phyloP scores from a whole-genome alignment of 495 filamentous ascomycete species.

The Evansstolkia leycettana region DNA sequence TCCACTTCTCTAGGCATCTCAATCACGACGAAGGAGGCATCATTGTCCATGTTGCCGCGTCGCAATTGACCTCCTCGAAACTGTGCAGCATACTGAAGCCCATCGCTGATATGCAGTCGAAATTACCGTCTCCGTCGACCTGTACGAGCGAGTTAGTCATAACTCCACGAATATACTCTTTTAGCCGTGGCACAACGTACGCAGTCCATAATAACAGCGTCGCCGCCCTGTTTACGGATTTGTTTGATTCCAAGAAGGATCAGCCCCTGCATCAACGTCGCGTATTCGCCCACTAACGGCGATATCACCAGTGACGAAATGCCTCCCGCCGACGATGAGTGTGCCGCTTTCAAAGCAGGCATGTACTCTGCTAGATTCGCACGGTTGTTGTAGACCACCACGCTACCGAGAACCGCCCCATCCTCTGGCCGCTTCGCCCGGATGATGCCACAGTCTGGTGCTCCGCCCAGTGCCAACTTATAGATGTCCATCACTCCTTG shows the following conservation, averaged over 20 bases:
- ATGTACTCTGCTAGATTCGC: slow-evolving; percentile 57
- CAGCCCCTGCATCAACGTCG: slow-evolving; percentile 65
- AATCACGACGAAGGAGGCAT: slow-evolving; percentile 23
- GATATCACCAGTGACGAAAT: slow-evolving; percentile 74
- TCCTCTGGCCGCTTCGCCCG: slow-evolving; percentile 61
- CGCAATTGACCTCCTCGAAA: slow-evolving; percentile 72
- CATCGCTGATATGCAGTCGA: slow-evolving; percentile 60
- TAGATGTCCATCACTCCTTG: slow-evolving; percentile 80
- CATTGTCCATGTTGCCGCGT: slow-evolving; percentile 56
- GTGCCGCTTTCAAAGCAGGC: slow-evolving; percentile 44
- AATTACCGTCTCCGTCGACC: slow-evolving; percentile 60
- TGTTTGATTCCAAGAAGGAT: slow-evolving; percentile 72
- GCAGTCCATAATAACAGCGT: slow-evolving; percentile 62
- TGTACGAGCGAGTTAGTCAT: slow-evolving; percentile 9
- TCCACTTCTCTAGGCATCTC: neutral
- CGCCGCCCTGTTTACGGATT: slow-evolving; percentile 62
- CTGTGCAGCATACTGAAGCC: slow-evolving; percentile 64
- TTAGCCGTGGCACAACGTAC: slow-evolving; percentile 31
- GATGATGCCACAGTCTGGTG: slow-evolving; percentile 66
- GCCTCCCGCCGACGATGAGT: slow-evolving; percentile 46
- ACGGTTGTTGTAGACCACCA: slow-evolving; percentile 65
- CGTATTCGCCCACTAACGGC: slow-evolving; percentile 53
- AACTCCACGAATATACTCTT: too few relatives aligned
- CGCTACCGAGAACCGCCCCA: slow-evolving; percentile 61
- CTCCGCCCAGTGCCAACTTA: slow-evolving; percentile 59